Evolutionary conservation across 2,329 filamentous ascomycete species (phyloP).

Genomic region (Aspergillus bombycis): DNA sequence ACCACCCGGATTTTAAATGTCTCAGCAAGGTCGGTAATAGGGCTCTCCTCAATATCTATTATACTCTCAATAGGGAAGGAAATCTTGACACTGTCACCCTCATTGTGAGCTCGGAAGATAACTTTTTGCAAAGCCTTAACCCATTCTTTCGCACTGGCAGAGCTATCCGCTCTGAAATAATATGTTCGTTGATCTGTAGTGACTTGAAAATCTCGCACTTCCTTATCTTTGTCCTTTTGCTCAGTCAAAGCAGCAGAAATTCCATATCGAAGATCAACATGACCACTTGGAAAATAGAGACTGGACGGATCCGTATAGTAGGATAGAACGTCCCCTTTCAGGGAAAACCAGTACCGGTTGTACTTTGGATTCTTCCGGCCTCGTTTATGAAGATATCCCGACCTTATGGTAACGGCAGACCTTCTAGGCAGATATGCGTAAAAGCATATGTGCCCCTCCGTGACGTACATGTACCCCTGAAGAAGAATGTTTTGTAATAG

Average conservation of each 20-base stretch:
- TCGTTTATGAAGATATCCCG: slow-evolving; percentile 84
- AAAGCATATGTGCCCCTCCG: slow-evolving; percentile 89
- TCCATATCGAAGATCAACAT: slow-evolving; percentile 89
- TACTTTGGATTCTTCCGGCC: slow-evolving; percentile 87
- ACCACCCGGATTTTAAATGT: slow-evolving; percentile 93
- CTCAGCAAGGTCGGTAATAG: slow-evolving; percentile 87
- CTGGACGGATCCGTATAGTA: slow-evolving; percentile 86
- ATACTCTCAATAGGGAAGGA: slow-evolving; percentile 86
- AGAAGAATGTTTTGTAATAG: slow-evolving; percentile 87
- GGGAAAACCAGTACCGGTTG: slow-evolving; percentile 87
- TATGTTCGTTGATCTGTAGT: slow-evolving; percentile 82
- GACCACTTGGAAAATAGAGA: slow-evolving; percentile 87
- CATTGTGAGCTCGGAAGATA: slow-evolving; percentile 93
- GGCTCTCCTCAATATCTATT: slow-evolving; percentile 88
- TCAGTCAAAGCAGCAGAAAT: slow-evolving; percentile 81
- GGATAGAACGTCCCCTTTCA: slow-evolving; percentile 88
- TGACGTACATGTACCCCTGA: slow-evolving; percentile 96
- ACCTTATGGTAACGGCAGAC: slow-evolving; percentile 76
- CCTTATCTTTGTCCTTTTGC: slow-evolving; percentile 68
- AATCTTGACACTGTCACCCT: slow-evolving; percentile 96
- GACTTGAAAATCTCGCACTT: slow-evolving; percentile 76
- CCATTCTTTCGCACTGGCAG: slow-evolving; percentile 91
- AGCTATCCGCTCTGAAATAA: slow-evolving; percentile 86
- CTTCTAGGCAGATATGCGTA: slow-evolving; percentile 97
- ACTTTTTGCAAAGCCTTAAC: slow-evolving; percentile 91